phyloP scores from a whole-genome alignment of 2,329 filamentous ascomycete species.

The Dothideomycetidae sp. region DNA sequence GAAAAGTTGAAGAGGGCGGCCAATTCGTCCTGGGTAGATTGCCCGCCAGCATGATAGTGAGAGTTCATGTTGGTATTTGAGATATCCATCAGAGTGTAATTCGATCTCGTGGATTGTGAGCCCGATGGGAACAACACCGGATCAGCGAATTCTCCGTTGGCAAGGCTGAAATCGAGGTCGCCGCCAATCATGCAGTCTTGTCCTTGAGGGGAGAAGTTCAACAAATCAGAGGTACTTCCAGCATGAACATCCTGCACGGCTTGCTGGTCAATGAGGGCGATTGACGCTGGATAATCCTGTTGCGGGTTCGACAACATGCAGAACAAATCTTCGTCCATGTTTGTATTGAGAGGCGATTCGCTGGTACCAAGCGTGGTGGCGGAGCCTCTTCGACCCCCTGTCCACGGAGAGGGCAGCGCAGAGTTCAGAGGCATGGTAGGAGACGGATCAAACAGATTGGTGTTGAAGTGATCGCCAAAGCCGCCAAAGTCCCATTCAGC shows the following conservation, averaged over 20 bases:
- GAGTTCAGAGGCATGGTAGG: conserved; percentile 20
- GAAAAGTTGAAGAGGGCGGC: conserved; percentile 23
- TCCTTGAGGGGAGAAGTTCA: conserved; percentile 45
- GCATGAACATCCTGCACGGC: too few relatives aligned
- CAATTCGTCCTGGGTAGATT: conserved; percentile 27
- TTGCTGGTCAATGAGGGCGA: conserved; percentile 9
- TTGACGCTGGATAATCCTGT: conserved; percentile 22
- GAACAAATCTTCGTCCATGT: conserved; percentile 38
- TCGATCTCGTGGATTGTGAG: too few relatives aligned
- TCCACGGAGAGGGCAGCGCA: conserved; percentile 23
- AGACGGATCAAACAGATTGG: conserved; percentile 16
- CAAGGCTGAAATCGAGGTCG: conserved; percentile 49
- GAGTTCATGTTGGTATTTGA: too few relatives aligned
- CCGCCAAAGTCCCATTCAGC: conserved; percentile 21
- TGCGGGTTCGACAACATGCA: conserved; percentile 31
- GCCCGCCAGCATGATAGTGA: conserved; percentile 12
- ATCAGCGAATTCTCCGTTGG: conserved; percentile 18
- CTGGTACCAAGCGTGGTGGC: conserved; percentile 20
- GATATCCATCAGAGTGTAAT: too few relatives aligned
- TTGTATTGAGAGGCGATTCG: conserved; percentile 26
- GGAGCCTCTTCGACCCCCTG: conserved; percentile 19
- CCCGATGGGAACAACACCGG: conserved; percentile 10
- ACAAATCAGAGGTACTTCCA: conserved; percentile 2
- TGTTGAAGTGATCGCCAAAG: conserved; percentile 17
- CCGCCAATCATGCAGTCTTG: conserved; percentile 52